A percentile compares a stretch with the other conserved stretches of the same genome.
Conservation (phyloP, 1,139 yeast genomes). For the Kodamaea anthophila region DNA sequence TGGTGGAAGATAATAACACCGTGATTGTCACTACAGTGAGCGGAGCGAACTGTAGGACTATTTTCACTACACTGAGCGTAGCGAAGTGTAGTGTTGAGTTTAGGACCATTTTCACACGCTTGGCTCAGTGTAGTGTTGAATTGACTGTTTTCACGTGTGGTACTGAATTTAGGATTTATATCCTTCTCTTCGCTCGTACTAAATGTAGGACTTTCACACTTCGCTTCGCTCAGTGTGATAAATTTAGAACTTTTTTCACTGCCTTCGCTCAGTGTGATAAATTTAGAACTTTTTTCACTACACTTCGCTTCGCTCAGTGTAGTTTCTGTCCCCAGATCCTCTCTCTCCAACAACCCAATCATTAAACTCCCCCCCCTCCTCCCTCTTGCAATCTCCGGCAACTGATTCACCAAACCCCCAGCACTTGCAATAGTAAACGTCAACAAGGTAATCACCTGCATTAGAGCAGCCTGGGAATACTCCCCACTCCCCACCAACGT, state of each 20-base stretch:
- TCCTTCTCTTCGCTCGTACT: no score
- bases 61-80: no score
- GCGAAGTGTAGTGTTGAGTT: no score
- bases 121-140: no score
- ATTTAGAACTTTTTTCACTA: neutral
- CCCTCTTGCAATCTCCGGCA: constrained; percentile 78
- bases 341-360: constrained; percentile 35
- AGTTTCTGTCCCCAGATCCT: constrained; percentile 27
- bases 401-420: constrained; percentile 48
- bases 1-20: constrained; percentile 36
- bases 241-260: neutral
- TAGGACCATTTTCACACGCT: constrained; percentile 8
- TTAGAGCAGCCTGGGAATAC: constrained; percentile 50
- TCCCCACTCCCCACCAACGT: constrained; percentile 50
- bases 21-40: no score
- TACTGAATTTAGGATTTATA: no score
- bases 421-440: constrained; percentile 69
- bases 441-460: constrained; percentile 67
- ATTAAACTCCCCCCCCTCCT: constrained; percentile 62
- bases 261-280: no score
- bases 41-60: no score
- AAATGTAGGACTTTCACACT: no score
- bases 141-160: no score
- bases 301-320: no score
- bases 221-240: no score